These are phyloP conservation scores for Linum tenue DNA, from an alignment of 345 rosid genomes.

Conservation along the genomic window DNA sequence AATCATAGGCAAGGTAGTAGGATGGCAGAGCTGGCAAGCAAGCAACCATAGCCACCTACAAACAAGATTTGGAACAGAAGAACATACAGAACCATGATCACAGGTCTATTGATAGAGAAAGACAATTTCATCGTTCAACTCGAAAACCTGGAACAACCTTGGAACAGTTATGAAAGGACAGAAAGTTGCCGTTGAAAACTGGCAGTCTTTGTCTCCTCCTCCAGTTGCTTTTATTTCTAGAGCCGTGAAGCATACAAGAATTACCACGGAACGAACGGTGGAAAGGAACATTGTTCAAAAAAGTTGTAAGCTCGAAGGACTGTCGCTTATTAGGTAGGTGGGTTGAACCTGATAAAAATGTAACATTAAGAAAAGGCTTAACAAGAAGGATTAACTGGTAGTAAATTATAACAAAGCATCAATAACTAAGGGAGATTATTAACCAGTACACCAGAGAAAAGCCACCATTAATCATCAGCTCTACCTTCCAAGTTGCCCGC, in stretches of 20 bases:
- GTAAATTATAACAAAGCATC: conserved; percentile 7
- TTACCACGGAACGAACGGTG: not conserved
- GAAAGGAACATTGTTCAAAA: conserved; percentile 6
- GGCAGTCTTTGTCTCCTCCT: conserved; percentile 23
- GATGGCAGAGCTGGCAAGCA: too few relatives aligned
- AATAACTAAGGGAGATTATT: conserved; percentile 10
- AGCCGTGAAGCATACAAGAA: conserved; percentile 22
- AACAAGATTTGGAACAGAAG: conserved; percentile 3
- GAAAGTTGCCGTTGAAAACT: conserved; percentile 26
- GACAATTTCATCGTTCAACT: conserved; percentile 52
- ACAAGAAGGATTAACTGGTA: conserved; percentile 22
- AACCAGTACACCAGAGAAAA: conserved; percentile 26
- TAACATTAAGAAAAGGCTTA: conserved; percentile 20
- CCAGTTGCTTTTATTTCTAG: conserved; percentile 20
- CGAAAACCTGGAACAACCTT: conserved; percentile 27
- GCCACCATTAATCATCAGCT: conserved; percentile 31
- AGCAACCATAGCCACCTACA: conserved; percentile 3
- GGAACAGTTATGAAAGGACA: conserved; percentile 31
- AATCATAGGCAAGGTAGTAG: too few relatives aligned
- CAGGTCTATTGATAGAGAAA: conserved; percentile 38
- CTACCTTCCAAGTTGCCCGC: conserved; percentile 25
- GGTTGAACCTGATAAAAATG: conserved; percentile 6
- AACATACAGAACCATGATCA: conserved; percentile 11
- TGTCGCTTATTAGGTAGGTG: conserved; percentile 17
- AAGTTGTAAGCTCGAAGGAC: conserved; percentile 17